phyloP scores from a whole-genome alignment of 23 red algal genomes.

The Cyanidioschyzon merolae region DNA sequence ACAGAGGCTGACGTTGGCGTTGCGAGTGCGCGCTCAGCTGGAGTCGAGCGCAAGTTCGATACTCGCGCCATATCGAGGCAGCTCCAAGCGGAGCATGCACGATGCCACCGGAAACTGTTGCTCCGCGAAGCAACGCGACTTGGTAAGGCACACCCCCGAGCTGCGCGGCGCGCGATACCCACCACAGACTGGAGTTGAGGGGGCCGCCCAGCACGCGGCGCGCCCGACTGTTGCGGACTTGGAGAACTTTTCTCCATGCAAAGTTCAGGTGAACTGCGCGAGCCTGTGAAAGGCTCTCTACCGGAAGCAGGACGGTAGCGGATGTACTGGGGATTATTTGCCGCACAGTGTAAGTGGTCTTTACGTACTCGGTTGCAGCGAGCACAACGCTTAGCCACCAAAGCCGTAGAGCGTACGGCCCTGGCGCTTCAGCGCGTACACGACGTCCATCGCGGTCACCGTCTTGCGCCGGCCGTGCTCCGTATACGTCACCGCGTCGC shows the following conservation, averaged over 20 bases:
- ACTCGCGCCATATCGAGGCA: not conserved
- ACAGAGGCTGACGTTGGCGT: too few relatives aligned
- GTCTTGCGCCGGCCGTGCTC: slow-evolving; percentile 99
- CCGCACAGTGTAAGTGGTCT: too few relatives aligned
- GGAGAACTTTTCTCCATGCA: too few relatives aligned
- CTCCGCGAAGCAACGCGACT: not conserved
- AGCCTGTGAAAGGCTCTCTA: too few relatives aligned
- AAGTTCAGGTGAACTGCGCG: too few relatives aligned
- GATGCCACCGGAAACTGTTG: not conserved
- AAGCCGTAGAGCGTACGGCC: slow-evolving; percentile 97
- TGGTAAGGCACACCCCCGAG: not conserved
- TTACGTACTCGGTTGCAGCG: too few relatives aligned
- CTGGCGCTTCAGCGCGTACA: slow-evolving; percentile 97
- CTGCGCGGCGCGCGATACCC: not conserved
- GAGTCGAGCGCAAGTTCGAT: too few relatives aligned
- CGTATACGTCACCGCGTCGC: slow-evolving; percentile 94
- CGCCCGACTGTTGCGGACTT: too few relatives aligned
- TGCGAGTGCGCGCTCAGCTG: too few relatives aligned
- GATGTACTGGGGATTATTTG: too few relatives aligned
- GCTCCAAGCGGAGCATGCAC: not conserved
- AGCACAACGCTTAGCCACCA: slow-evolving; percentile 35
- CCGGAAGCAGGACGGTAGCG: too few relatives aligned
- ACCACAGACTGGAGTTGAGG: not conserved
- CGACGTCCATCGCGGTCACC: slow-evolving; percentile 91
- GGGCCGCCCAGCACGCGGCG: not conserved